Conservation (phyloP, 2,329 filamentous ascomycete species). For the Trichoderma arundinaceum region DNA sequence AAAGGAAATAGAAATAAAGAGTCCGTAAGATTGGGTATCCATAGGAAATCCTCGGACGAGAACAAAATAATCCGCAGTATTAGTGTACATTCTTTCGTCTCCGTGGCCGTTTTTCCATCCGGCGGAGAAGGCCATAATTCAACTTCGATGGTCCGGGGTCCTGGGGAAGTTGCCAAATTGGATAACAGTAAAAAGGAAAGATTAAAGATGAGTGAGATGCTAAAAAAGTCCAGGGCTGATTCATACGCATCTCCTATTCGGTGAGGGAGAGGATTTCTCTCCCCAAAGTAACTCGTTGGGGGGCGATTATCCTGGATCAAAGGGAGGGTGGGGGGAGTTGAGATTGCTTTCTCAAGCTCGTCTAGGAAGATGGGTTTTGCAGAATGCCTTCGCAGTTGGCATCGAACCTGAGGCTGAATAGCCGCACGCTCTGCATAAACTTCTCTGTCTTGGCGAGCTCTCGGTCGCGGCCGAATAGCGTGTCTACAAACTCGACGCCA, state of each 20-base stretch:
- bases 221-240: slow-evolving; percentile 26
- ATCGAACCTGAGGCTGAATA: slow-evolving; percentile 94
- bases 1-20: slow-evolving; percentile 30
- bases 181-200: slow-evolving; percentile 30
- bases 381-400: slow-evolving; percentile 94
- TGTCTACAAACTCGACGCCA: slow-evolving; percentile 93
- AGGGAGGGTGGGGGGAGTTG: not conserved
- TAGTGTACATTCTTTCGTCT: slow-evolving; percentile 32
- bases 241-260: slow-evolving; percentile 29
- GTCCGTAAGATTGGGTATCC: slow-evolving; percentile 32
- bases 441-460: slow-evolving; percentile 90
- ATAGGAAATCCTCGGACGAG: slow-evolving; percentile 31
- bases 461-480: slow-evolving; percentile 89
- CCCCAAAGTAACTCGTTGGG: slow-evolving; percentile 21
- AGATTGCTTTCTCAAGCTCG: slow-evolving; percentile 21
- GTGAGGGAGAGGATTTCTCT: too few species aligned
- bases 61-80: slow-evolving; percentile 18
- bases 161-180: slow-evolving; percentile 31
- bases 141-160: slow-evolving; percentile 31
- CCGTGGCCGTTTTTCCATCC: slow-evolving; percentile 30
- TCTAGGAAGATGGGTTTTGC: slow-evolving; percentile 61
- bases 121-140: slow-evolving; percentile 15
- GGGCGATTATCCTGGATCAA: slow-evolving; percentile 23
- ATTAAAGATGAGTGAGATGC: slow-evolving; percentile 32
- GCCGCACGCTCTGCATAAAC: slow-evolving; percentile 84